Percentiles rank a stretch among this genome's conserved stretches.
Conservation (phyloP, 148 eudicot species). For the Diospyros kaki region DNA sequence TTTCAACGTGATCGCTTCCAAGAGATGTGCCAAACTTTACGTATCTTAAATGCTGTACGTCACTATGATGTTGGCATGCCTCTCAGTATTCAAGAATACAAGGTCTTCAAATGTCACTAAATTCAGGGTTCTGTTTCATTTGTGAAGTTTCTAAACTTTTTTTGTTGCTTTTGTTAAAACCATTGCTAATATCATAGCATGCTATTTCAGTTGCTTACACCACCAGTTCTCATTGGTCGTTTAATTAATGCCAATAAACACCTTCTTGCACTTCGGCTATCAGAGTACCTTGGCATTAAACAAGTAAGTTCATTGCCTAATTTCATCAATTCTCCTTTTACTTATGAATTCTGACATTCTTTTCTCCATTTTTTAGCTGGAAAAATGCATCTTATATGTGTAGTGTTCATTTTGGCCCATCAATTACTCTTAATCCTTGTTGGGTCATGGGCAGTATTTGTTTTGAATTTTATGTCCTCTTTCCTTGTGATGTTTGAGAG, state of each 20-base stretch:
- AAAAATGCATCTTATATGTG: neutral
- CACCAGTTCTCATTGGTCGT: slow-evolving; percentile 84
- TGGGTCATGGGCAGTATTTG: slow-evolving; percentile 5
- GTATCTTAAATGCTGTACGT: slow-evolving; percentile 93
- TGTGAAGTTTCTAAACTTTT: neutral
- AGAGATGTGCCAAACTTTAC: slow-evolving; percentile 91
- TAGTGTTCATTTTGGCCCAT: neutral
- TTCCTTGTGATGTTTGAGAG: neutral
- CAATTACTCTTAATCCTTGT: neutral
- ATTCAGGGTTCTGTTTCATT: slow-evolving; percentile 2
- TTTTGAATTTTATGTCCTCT: neutral
- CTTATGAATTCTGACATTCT: neutral
- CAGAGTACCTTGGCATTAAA: slow-evolving; percentile 77
- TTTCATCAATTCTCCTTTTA: neutral
- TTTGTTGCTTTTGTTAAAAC: neutral
- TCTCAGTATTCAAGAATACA: slow-evolving; percentile 90
- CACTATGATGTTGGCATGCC: slow-evolving; percentile 82
- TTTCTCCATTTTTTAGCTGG: neutral
- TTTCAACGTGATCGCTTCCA: slow-evolving; percentile 90
- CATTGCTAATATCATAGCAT: slow-evolving; percentile 6
- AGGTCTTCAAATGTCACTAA: slow-evolving; percentile 41
- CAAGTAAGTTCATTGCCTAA: slow-evolving; percentile 46
- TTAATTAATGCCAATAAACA: slow-evolving; percentile 86
- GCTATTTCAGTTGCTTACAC: slow-evolving; percentile 71
- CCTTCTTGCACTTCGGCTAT: slow-evolving; percentile 74